Evolutionary conservation across 2,329 filamentous ascomycete genomes (phyloP), one percentile per base, ranked within the genome.

Genomic region (Coniosporium tulheliwenetii): DNA sequence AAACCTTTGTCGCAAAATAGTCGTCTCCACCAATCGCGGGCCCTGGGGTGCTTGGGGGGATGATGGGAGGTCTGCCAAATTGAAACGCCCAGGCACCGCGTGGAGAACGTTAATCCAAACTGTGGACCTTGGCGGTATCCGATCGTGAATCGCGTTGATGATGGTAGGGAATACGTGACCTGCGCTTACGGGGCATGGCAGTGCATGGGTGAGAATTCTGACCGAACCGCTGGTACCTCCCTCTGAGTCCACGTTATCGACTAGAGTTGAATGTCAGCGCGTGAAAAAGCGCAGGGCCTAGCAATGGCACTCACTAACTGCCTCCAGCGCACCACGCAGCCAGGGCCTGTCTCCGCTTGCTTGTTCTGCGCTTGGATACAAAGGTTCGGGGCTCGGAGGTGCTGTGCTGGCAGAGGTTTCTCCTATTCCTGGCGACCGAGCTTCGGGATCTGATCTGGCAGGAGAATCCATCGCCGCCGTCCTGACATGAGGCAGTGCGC

Each of bases 51-150:
- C 63, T 70, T 3, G 75, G 73, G 8, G 75, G 75, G 75, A 78
- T 29, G 67, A 72, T 7, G 75, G 75, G 3, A 79, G 63, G 47
- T 77, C 75, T 14, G 67, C 66, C 31, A 79, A 64, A 41, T 69
- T 77, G 57, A 77, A 78, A 40, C 71, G 70, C 34, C 72, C 70
- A 8, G 73, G 74, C 1, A 78, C 71, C 1, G 75, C 75, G 50
- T 79, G 75, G 41, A 74, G 76, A 39, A 79, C 69, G 44, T 76
- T 77, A 55, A 79, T 76, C 61, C 75, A 79, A 2, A 67, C 67
- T 0, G 68, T 73, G 10, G 67, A 63, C 38, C 62, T 65, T 2
- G 62, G 53, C 16, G 67, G 63, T 10, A 70, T 66, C 15, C 63
- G 63, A 32, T 66, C 60, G 51, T 77, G 73, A 1, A 79, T 66